Evolutionary conservation across 139 green algal genomes (phyloP).

Genomic region (Edaphochlamys debaryana): DNA sequence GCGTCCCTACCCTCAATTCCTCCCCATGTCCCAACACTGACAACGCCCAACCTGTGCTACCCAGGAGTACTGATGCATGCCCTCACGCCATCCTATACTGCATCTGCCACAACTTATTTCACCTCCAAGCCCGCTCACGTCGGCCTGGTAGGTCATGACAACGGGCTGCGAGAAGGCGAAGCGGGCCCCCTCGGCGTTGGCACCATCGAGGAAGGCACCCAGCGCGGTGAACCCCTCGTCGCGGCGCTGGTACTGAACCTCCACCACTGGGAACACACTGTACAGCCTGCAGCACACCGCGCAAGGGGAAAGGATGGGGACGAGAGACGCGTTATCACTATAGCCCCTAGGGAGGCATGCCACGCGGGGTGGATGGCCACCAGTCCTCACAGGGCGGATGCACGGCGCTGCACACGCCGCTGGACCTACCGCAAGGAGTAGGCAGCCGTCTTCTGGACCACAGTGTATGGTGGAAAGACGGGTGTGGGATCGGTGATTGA

Average conservation of each 20-base stretch:
- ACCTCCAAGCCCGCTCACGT: too few species aligned
- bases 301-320: background rate
- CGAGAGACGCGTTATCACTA: background rate
- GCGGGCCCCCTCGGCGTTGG: constrained; percentile 47
- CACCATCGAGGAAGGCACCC: constrained; percentile 69
- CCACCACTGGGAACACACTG: constrained; percentile 62
- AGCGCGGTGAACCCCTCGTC: constrained; percentile 70
- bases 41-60: too few species aligned
- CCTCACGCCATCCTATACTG: too few species aligned
- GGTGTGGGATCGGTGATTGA: background rate
- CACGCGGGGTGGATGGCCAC: too few species aligned
- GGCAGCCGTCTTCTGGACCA: background rate
- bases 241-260: constrained; percentile 62
- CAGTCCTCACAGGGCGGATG: too few species aligned
- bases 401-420: background rate
- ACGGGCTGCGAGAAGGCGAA: constrained; percentile 73
- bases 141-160: constrained; percentile 71
- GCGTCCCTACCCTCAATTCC: too few species aligned
- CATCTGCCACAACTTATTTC: too few species aligned
- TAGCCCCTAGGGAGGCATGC: background rate
- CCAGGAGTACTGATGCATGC: too few species aligned
- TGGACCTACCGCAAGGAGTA: constrained; percentile 4
- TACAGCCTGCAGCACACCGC: constrained; percentile 54
- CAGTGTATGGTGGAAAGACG: constrained; percentile 12
- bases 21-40: too few species aligned